Evolutionary conservation across 1,284 basidiomycete species (phyloP).

Genomic region (Heliocybe sulcata): DNA sequence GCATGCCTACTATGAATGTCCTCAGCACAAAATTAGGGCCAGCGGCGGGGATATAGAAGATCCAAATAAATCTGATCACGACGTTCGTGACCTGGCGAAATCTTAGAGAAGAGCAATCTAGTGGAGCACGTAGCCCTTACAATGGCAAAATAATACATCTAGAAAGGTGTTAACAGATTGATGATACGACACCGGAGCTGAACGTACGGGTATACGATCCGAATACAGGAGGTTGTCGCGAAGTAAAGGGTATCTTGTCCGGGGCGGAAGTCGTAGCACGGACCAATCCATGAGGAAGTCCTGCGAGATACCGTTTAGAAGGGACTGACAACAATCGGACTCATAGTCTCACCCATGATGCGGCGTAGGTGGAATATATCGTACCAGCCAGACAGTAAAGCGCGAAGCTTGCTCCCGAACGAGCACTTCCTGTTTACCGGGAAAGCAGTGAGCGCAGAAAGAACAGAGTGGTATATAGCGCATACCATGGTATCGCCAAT

Average conservation of each 20-base stretch:
- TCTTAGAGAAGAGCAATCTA: neutral
- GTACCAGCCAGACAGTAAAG: constrained; percentile 60
- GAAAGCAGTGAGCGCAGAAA: too few species aligned
- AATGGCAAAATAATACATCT: constrained; percentile 74
- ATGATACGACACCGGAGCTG: neutral
- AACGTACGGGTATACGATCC: constrained; percentile 49
- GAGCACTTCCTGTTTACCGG: constrained; percentile 23
- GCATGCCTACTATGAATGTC: constrained; percentile 60
- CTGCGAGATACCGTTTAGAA: constrained; percentile 26
- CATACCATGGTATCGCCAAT: constrained; percentile 68
- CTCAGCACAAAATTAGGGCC: constrained; percentile 48
- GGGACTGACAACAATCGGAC: neutral
- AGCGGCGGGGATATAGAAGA: constrained; percentile 64
- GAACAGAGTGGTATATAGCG: too few species aligned
- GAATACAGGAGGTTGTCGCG: constrained; percentile 72
- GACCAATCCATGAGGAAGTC: constrained; percentile 83
- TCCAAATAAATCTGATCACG: constrained; percentile 75
- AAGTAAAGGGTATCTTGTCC: constrained; percentile 49
- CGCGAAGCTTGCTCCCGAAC: constrained; percentile 41
- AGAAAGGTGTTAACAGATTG: neutral
- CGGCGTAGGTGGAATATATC: constrained; percentile 65
- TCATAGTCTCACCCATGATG: constrained; percentile 59
- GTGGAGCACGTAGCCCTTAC: constrained; percentile 30
- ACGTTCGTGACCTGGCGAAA: constrained; percentile 57
- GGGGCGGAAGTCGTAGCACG: constrained; percentile 48